A percentile compares a stretch with the other conserved stretches of the same genome.
phyloP scores from a whole-genome alignment of 1,139 yeast species.

The Spencermartinsiella ligniputridi region DNA sequence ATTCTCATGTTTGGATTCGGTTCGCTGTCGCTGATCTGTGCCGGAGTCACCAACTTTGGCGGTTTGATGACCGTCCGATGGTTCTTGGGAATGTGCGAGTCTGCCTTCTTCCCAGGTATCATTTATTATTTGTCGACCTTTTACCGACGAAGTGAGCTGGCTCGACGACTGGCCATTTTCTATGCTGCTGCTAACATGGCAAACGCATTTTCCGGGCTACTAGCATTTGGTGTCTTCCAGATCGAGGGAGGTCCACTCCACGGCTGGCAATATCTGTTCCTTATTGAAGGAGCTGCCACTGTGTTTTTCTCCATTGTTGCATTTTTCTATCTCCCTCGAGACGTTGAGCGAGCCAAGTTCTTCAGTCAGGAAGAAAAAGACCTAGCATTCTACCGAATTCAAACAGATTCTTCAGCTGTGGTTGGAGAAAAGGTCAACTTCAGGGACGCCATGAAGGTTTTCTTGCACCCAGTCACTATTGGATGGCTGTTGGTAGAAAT shows the following conservation, averaged over 20 bases:
- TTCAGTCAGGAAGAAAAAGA: slow-evolving; percentile 38
- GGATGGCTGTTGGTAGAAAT: slow-evolving; percentile 46
- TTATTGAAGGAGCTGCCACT: slow-evolving; percentile 37
- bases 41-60: slow-evolving; percentile 39
- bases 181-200: slow-evolving; percentile 37
- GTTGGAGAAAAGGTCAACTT: slow-evolving; percentile 41
- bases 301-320: slow-evolving; percentile 30
- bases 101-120: slow-evolving; percentile 50
- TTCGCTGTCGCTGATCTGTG: slow-evolving; percentile 43
- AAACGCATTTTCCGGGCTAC: slow-evolving; percentile 27
- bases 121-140: slow-evolving; percentile 24
- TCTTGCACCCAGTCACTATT: slow-evolving; percentile 48
- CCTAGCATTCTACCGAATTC: slow-evolving; percentile 42
- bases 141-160: slow-evolving; percentile 26
- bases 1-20: slow-evolving; percentile 52
- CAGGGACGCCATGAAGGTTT: slow-evolving; percentile 46
- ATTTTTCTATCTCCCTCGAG: slow-evolving; percentile 26
- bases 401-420: slow-evolving; percentile 43
- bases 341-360: slow-evolving; percentile 13
- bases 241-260: slow-evolving; percentile 34
- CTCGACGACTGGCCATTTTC: slow-evolving; percentile 26
- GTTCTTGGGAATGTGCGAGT: slow-evolving; percentile 52
- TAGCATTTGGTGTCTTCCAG: slow-evolving; percentile 24
- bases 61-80: slow-evolving; percentile 46
- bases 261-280: slow-evolving; percentile 35